phyloP scores from a whole-genome alignment of 1,284 basidiomycete species.

The Heterobasidion occidentale region DNA sequence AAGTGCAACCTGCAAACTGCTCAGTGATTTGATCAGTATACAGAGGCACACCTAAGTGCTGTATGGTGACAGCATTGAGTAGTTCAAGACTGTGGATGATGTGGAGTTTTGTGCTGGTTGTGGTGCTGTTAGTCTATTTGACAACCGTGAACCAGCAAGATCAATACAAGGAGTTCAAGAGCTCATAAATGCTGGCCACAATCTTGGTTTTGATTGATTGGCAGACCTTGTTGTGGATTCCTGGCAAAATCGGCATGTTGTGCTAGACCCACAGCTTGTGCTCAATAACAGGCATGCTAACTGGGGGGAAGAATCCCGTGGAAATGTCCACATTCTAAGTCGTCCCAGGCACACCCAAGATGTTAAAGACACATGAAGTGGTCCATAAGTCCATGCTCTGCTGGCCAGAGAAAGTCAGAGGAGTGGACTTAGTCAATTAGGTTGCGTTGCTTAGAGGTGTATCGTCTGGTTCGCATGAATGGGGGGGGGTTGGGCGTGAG shows the following conservation, averaged over 20 bases:
- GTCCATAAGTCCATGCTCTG: neutral
- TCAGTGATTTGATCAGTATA: slow-evolving; percentile 5
- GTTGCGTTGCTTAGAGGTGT: neutral
- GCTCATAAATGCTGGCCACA: neutral
- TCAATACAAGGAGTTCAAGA: neutral
- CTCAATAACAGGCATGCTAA: neutral
- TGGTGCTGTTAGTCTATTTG: neutral
- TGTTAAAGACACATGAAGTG: neutral
- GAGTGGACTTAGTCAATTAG: neutral
- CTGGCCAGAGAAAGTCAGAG: slow-evolving; percentile 5
- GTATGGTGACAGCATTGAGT: neutral
- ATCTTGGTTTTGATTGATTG: neutral
- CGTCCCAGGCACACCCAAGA: neutral
- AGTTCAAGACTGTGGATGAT: neutral
- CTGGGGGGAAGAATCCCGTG: neutral
- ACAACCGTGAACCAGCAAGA: neutral
- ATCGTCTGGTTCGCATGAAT: neutral
- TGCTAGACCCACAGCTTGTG: neutral
- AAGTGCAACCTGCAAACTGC: slow-evolving; percentile 20
- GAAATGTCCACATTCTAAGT: neutral
- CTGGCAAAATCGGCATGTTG: neutral
- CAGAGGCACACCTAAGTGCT: neutral
- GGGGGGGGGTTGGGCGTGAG: neutral
- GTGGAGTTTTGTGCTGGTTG: neutral
- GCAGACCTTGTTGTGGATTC: neutral